Evolutionary conservation across 176 grass and related monocot species (phyloP), one percentile per base, ranked within the genome.

Genomic region (Cenchrus americanus): DNA sequence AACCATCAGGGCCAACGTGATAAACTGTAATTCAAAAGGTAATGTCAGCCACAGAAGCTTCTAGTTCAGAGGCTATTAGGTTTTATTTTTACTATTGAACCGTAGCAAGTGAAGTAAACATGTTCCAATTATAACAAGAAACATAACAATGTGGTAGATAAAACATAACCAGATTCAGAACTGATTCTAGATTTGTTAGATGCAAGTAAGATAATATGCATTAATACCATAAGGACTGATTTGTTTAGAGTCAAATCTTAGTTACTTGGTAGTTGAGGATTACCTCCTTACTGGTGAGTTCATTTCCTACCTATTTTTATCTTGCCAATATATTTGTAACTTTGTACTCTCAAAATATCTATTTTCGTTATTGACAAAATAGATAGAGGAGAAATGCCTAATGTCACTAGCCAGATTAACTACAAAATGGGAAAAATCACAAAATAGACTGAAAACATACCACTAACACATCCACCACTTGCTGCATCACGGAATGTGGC

Each of bases 401-500:
- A 47, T 66, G 24, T 52, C 18, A 34, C 19, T 19, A 74, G 41
- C 10, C 1, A 47, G 5, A 75, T 23, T 26, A 67, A 74, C 8
- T 66, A 63, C 37, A 88, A 73, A 72, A 11, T 34, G 8, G 13
- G 26, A 54, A 69, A 61, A 55, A 83, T 43, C 10, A 77, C 0
- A 8, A 82, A 27, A 57, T 10, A 87, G 55, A 63, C n/a, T 55
- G 34, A 17, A 60, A 70, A 80, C 71, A n/a, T 95, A 98, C 96
- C 96, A 62, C 93, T 94, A 67, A 92, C 96, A 61, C 90, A 90
- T 37, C 96, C 96, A 76, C 96, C 96, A 83, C 93, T 98, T 50
- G 96, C 93, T 60, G 91, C 96, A 83, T 98, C 96, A 88, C 93
- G 91, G 71, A 87, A 90, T 42, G 96, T 95, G 52, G 96, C 96